Evolutionary conservation across 2,329 filamentous ascomycete genomes (phyloP), one percentile per base, ranked within the genome.

Genomic region (Calonectria henricotiae): DNA sequence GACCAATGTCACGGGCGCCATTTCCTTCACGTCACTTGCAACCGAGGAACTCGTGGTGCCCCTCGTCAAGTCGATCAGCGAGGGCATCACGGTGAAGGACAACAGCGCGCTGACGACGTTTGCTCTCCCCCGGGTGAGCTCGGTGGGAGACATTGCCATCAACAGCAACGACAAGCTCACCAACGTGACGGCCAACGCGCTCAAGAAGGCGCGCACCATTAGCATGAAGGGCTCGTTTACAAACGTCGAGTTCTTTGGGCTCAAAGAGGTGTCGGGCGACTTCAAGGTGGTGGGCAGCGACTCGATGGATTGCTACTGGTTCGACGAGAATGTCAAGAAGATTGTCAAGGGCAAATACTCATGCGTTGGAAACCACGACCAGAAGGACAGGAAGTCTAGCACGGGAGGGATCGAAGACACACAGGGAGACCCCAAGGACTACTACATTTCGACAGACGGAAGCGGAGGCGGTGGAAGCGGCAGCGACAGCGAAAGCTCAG

Each of bases 221-320:
- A 71, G 71, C 4, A 63, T 79, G 30, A 74, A 76, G 44, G 77
- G 77, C 2, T n/a, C 74, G 0, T 68, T 79, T 2, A 76, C 70
- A 4, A 73, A 79, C 9, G 76, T 79, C 12, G 77, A 79, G 46
- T 78, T 79, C 46, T 79, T 79, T 23, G 69, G 67, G 3, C 60
- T 79, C 6, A 47, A 75, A 25, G 70, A 79, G 37, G 77, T 79
- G 7, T 75, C 74, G 0, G 77, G 77, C 1, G 77, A 79, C 39
- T 79, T 79, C 46, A 76, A 77, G 67, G 68, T 79, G 2, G 23
- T 32, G 1, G 77, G 77, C 8, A 71, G 69, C 35, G 73, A 77
- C 44, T 75, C 76, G 7, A 78, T 79, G 76, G 77, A 79, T 32
- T 79, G 77, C 62, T 78, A 76, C 65, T 79, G 77, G 77, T 77